Conservation (phyloP, 2,329 filamentous ascomycete species). For the Calonectria naviculata region DNA sequence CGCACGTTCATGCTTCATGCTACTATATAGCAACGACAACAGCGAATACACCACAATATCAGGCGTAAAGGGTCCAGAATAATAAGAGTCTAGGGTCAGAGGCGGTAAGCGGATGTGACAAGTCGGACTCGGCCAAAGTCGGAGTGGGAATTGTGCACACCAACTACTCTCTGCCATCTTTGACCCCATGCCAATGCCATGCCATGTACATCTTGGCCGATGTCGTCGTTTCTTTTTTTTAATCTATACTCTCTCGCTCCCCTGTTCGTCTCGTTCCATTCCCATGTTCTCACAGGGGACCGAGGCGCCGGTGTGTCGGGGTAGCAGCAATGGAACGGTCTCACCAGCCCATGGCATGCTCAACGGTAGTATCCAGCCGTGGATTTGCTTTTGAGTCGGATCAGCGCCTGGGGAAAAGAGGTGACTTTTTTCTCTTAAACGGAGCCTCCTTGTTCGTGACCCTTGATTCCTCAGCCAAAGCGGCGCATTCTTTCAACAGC, state of each 20-base stretch:
- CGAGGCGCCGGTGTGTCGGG: slow-evolving; percentile 1
- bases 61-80: background rate
- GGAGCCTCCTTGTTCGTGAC: background rate
- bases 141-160: slow-evolving; percentile 25
- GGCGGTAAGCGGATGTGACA: slow-evolving; percentile 28
- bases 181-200: slow-evolving; percentile 13
- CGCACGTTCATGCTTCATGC: slow-evolving; percentile 9
- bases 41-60: background rate
- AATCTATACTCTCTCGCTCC: background rate
- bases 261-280: slow-evolving; percentile 9
- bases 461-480: background rate
- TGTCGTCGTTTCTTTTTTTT: background rate
- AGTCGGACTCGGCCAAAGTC: slow-evolving; percentile 38
- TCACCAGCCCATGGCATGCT: slow-evolving; percentile 2
- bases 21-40: background rate
- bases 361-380: slow-evolving; percentile 15
- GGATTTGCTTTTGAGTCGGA: slow-evolving; percentile 37
- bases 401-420: slow-evolving; percentile 29
- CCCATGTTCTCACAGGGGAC: background rate
- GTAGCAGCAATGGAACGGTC: background rate
- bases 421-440: slow-evolving; percentile 24
- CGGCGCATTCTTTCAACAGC: slow-evolving; percentile 20
- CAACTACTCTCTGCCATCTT: background rate
- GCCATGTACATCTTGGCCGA: slow-evolving; percentile 7
- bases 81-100: background rate